A percentile compares a stretch with the other conserved stretches of the same genome.
These are phyloP conservation scores for Fomitopsis schrenkii DNA, from an alignment of 1,284 basidiomycete species.

Conservation along the genomic window DNA sequence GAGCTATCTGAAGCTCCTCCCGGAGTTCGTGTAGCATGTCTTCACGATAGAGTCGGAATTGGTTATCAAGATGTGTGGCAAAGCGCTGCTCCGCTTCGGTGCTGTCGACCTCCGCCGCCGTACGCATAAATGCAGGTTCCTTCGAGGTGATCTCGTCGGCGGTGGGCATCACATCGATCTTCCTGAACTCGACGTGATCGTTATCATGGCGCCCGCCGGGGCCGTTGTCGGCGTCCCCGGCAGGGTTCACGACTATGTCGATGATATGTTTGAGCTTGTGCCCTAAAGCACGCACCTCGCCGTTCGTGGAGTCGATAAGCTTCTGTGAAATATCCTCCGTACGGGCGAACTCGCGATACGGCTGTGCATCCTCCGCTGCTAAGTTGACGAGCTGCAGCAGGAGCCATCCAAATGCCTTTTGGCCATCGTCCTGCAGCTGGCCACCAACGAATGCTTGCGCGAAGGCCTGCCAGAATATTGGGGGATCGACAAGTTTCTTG, in stretches of 20 bases:
- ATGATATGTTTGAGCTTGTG: constrained; percentile 42
- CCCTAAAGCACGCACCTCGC: constrained; percentile 31
- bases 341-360: constrained; percentile 38
- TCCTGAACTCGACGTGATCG: constrained; percentile 52
- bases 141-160: constrained; percentile 47
- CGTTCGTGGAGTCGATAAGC: constrained; percentile 33
- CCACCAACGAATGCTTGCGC: constrained; percentile 34
- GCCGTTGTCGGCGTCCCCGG: constrained; percentile 17
- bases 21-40: constrained; percentile 63
- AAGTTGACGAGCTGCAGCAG: constrained; percentile 44
- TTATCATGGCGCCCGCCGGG: constrained; percentile 67
- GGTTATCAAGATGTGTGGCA: constrained; percentile 54
- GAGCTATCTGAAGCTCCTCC: constrained; percentile 49
- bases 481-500: constrained; percentile 42
- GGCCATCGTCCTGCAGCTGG: constrained; percentile 31
- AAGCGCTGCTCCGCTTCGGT: constrained; percentile 31
- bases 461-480: constrained; percentile 50
- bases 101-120: constrained; percentile 39
- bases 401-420: constrained; percentile 45
- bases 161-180: constrained; percentile 57
- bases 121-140: constrained; percentile 44
- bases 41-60: constrained; percentile 59
- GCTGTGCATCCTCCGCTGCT: constrained; percentile 29
- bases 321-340: constrained; percentile 22
- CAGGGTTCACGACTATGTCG: constrained; percentile 21